Evolutionary conservation across 495 filamentous ascomycete species (phyloP).

Genomic region (Podospora conica): DNA sequence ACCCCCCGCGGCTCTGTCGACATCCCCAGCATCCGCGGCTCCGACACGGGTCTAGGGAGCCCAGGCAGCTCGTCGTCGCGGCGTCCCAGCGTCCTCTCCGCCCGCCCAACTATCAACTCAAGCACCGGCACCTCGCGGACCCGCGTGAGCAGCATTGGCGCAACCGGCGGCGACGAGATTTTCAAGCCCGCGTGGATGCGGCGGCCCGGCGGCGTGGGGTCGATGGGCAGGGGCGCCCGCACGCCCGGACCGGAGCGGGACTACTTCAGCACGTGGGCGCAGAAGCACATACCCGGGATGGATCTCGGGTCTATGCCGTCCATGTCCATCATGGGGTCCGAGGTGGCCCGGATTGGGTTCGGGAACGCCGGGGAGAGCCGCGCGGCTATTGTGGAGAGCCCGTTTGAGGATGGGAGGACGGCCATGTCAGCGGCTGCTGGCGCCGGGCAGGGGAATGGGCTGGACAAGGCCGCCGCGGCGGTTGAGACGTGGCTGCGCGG

Average conservation of each 20-base stretch:
- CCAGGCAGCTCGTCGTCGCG: constrained; percentile 36
- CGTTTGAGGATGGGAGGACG: constrained; percentile 40
- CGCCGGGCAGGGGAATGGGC: constrained; percentile 30
- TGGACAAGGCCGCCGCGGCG: constrained; percentile 79
- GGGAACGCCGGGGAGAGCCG: constrained; percentile 23
- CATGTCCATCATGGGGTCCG: constrained; percentile 46
- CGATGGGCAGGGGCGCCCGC: constrained; percentile 59
- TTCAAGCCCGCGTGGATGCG: constrained; percentile 52
- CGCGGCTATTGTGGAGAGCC: constrained; percentile 44
- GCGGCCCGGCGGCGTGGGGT: constrained; percentile 80
- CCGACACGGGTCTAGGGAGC: constrained; percentile 28
- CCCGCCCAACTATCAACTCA: constrained; percentile 17
- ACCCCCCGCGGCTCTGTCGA: constrained; percentile 61
- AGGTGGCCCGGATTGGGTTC: constrained; percentile 47
- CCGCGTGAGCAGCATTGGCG: constrained; percentile 25
- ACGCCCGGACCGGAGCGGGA: constrained; percentile 76
- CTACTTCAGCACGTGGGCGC: constrained; percentile 71
- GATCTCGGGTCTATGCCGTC: constrained; percentile 52
- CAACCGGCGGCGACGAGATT: constrained; percentile 9
- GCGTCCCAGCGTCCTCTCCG: constrained; percentile 32
- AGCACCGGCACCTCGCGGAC: constrained; percentile 23
- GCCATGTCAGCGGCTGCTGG: constrained; percentile 20
- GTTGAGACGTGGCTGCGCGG: constrained; percentile 87
- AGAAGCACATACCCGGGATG: constrained; percentile 67
- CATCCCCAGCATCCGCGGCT: constrained; percentile 39